phyloP scores from a whole-genome alignment of 129 eudicot species.

The Saposhnikovia divaricata region DNA sequence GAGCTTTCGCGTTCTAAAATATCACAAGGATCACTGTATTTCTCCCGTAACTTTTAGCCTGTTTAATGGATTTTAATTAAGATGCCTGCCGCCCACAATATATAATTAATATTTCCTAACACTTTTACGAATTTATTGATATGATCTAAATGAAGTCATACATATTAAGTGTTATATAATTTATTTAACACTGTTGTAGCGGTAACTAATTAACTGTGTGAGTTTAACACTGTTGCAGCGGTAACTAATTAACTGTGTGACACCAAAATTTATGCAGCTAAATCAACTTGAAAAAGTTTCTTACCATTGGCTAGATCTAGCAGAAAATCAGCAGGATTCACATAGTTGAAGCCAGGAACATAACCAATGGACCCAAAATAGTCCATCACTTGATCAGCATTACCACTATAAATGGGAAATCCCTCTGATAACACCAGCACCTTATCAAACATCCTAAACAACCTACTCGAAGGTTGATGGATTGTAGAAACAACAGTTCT shows the following conservation, averaged over 20 bases:
- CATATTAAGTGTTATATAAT: too few relatives aligned
- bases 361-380: constrained; percentile 36
- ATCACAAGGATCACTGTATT: constrained; percentile 11
- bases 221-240: too few relatives aligned
- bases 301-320: constrained; percentile 27
- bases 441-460: constrained; percentile 41
- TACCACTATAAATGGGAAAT: constrained; percentile 32
- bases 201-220: too few relatives aligned
- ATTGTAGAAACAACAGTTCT: constrained; percentile 43
- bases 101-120: background rate
- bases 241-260: too few relatives aligned
- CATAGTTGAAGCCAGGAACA: constrained; percentile 24
- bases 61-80: background rate
- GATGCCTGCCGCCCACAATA: background rate
- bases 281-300: background rate
- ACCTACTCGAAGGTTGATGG: constrained; percentile 51
- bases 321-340: constrained; percentile 49
- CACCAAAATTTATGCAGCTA: background rate
- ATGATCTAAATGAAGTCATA: too few relatives aligned
- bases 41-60: background rate
- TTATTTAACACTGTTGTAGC: too few relatives aligned
- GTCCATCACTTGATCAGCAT: constrained; percentile 32
- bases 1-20: background rate
- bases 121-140: background rate
- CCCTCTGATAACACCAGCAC: constrained; percentile 37